Evolutionary conservation across 106 monocot species (phyloP).

Genomic region (Acanthochlamys bracteata): DNA sequence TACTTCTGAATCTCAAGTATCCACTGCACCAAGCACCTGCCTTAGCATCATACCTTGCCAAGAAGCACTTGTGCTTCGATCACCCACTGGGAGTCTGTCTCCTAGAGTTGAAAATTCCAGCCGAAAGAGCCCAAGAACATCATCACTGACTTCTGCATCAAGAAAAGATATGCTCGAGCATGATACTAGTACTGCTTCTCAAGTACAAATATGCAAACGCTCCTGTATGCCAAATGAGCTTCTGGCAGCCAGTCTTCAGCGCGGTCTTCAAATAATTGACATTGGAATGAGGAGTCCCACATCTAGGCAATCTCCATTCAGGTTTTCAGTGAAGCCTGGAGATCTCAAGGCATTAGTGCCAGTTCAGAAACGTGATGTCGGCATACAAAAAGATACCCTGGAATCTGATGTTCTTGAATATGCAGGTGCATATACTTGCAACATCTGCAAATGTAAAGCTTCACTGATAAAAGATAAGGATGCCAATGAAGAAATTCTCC

Average conservation of each 20-base stretch:
- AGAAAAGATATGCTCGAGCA: constrained; percentile 20
- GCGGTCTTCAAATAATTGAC: constrained; percentile 71
- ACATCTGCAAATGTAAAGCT: constrained; percentile 41
- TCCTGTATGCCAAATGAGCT: constrained; percentile 36
- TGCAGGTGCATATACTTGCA: constrained; percentile 37
- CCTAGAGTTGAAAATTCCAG: constrained; percentile 31
- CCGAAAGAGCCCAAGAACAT: constrained; percentile 49
- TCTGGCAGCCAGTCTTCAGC: constrained; percentile 65
- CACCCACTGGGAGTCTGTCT: constrained; percentile 27
- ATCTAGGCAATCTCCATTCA: constrained; percentile 49
- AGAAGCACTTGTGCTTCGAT: constrained; percentile 13
- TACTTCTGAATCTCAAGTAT: not conserved
- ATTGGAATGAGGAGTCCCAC: constrained; percentile 30
- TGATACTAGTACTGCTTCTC: constrained; percentile 12
- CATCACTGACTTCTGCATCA: constrained; percentile 43
- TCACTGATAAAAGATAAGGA: constrained; percentile 30
- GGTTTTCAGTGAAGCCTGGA: constrained; percentile 40
- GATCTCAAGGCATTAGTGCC: constrained; percentile 34
- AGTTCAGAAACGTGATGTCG: constrained; percentile 44
- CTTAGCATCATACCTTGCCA: constrained; percentile 41
- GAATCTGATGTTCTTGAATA: constrained; percentile 33
- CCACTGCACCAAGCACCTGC: not conserved
- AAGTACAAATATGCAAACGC: constrained; percentile 2
- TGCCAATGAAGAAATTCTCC: constrained; percentile 33
- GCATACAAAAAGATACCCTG: constrained; percentile 45